Conservation (phyloP, 441 rosid genomes). For the Croton setiger region DNA sequence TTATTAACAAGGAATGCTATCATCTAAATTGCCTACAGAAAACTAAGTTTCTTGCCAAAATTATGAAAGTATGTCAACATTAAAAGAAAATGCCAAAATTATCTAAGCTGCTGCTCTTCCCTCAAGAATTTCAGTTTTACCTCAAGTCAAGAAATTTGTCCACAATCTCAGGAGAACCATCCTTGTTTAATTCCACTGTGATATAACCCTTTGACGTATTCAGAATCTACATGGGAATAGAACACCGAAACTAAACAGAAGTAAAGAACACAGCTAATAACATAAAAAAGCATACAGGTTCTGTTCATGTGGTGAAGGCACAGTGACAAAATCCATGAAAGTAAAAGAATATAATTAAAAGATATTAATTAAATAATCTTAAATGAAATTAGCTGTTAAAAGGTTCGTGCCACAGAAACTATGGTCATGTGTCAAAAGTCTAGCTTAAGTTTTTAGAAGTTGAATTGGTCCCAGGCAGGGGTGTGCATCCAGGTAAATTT, state of each 20-base stretch:
- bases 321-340: neutral
- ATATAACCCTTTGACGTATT: conserved; percentile 70
- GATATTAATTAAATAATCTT: conserved; percentile 4
- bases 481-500: conserved; percentile 2
- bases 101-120: conserved; percentile 5
- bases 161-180: conserved; percentile 66
- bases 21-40: neutral
- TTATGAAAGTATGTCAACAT: neutral
- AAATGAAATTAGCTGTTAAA: neutral
- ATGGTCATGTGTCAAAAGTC: neutral
- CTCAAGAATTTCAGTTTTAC: conserved; percentile 25
- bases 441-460: conserved; percentile 1
- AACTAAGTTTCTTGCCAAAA: conserved; percentile 6
- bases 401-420: neutral
- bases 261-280: neutral
- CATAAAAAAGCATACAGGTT: neutral
- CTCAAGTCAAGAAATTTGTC: conserved; percentile 71
- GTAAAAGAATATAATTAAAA: neutral
- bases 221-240: conserved; percentile 44
- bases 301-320: neutral
- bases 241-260: conserved; percentile 10
- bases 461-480: neutral
- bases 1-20: neutral
- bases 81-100: neutral
- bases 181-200: conserved; percentile 66